phyloP scores from a whole-genome alignment of 495 filamentous ascomycete genomes.

The Trichoderma virens region DNA sequence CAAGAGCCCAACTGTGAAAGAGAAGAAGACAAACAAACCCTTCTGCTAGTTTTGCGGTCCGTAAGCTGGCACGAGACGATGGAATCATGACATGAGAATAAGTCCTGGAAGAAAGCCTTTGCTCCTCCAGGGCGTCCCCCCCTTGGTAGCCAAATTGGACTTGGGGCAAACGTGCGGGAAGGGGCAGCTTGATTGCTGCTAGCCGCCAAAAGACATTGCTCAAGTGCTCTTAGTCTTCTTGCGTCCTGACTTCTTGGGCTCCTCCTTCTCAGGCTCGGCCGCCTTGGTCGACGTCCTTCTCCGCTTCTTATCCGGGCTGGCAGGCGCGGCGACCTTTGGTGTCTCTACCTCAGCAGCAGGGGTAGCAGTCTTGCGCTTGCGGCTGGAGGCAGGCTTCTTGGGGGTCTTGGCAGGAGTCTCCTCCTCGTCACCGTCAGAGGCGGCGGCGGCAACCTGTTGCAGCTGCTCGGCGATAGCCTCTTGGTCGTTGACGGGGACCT shows the following conservation, averaged over 20 bases:
- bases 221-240: constrained; percentile 41
- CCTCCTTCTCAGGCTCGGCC: constrained; percentile 32
- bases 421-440: constrained; percentile 25
- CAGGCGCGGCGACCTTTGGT: constrained; percentile 44
- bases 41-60: background rate
- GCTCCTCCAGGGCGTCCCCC: too few species aligned
- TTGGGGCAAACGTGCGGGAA: background rate
- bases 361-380: constrained; percentile 45
- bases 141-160: too few species aligned
- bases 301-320: constrained; percentile 58
- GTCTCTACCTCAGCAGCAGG: constrained; percentile 42
- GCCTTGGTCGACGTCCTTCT: constrained; percentile 45
- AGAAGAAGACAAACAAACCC: background rate
- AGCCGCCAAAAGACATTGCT: constrained; percentile 13
- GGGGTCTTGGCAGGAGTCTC: constrained; percentile 39
- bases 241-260: constrained; percentile 45
- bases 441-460: constrained; percentile 34
- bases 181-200: constrained; percentile 1
- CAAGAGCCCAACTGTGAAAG: background rate
- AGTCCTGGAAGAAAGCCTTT: too few species aligned
- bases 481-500: constrained; percentile 49
- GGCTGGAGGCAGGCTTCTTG: constrained; percentile 37
- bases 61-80: background rate
- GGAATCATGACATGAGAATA: background rate
- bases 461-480: constrained; percentile 51